These are phyloP conservation scores for Solanum hybrid DNA, from an alignment of 305 asterid genomes.

Conservation along the genomic window DNA sequence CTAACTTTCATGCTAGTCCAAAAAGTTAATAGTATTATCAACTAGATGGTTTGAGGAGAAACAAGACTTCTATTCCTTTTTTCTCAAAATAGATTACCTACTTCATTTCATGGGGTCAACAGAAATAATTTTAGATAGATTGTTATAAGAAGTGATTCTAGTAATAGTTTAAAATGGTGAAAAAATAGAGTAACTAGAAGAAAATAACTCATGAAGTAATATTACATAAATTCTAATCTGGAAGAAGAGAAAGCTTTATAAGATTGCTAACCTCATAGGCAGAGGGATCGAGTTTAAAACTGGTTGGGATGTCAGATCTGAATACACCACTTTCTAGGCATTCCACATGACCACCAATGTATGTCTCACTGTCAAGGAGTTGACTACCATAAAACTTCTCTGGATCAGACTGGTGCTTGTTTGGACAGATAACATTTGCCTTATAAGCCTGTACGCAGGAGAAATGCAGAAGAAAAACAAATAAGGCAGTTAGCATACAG, in stretches of 20 bases:
- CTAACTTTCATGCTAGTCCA: not conserved
- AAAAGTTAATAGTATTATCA: not conserved
- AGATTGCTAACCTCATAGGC: slow-evolving; percentile 61
- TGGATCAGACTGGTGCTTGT: slow-evolving; percentile 96
- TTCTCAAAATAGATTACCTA: not conserved
- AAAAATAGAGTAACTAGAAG: not conserved
- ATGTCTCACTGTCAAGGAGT: slow-evolving; percentile 96
- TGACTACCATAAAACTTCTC: slow-evolving; percentile 80
- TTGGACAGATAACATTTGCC: slow-evolving; percentile 96
- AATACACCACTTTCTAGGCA: slow-evolving; percentile 99
- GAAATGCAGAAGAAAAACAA: not conserved
- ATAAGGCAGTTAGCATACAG: slow-evolving; percentile 3
- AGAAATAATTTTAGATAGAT: not conserved
- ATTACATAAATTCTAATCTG: not conserved
- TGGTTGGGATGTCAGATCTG: slow-evolving; percentile 94
- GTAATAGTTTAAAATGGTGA: not conserved
- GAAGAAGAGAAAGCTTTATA: not conserved
- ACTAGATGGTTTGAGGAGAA: not conserved
- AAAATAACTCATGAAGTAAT: not conserved
- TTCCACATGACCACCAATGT: slow-evolving; percentile 98
- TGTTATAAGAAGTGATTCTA: not conserved
- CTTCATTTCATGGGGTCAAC: not conserved
- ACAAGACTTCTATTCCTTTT: not conserved
- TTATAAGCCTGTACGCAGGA: slow-evolving; percentile 62
- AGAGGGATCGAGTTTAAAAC: slow-evolving; percentile 90